Conservation (phyloP, 306 rosid genomes). For the Sindora glabra region DNA sequence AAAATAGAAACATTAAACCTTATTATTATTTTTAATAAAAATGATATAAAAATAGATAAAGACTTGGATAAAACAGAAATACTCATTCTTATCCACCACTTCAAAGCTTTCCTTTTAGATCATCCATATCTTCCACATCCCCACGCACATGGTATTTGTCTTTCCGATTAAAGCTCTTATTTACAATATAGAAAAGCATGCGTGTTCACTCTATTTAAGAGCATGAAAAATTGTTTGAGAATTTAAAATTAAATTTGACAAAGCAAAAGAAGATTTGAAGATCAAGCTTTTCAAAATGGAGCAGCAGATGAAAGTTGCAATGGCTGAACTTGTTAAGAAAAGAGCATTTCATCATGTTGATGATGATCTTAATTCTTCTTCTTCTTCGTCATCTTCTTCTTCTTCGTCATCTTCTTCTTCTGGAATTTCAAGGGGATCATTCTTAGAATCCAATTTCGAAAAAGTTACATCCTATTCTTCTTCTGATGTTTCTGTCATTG, state of each 20-base stretch:
- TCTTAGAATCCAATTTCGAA: constrained; percentile 24
- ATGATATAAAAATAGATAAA: too few relatives aligned
- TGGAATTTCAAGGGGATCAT: constrained; percentile 11
- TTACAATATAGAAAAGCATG: not conserved
- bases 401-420: constrained; percentile 18
- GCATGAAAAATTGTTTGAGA: not conserved
- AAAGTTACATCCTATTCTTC: constrained; percentile 25
- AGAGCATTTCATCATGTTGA: not conserved
- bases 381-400: constrained; percentile 1
- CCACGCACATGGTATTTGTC: not conserved
- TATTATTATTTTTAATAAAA: too few relatives aligned
- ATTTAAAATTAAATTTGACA: not conserved
- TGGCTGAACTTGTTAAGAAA: not conserved
- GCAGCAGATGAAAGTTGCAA: not conserved
- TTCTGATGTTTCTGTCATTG: constrained; percentile 5
- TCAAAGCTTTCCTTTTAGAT: constrained; percentile 9
- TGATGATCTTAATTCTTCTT: not conserved
- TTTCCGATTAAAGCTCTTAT: not conserved
- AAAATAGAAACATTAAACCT: too few relatives aligned
- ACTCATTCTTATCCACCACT: constrained; percentile 35
- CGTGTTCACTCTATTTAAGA: not conserved
- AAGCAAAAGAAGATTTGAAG: not conserved
- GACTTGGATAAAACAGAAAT: not conserved
- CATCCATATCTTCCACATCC: not conserved
- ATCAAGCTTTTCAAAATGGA: not conserved